Evolutionary conservation across 1,284 basidiomycete genomes (phyloP), one percentile per base, ranked within the genome.

Genomic region (Termitomyces sp.): DNA sequence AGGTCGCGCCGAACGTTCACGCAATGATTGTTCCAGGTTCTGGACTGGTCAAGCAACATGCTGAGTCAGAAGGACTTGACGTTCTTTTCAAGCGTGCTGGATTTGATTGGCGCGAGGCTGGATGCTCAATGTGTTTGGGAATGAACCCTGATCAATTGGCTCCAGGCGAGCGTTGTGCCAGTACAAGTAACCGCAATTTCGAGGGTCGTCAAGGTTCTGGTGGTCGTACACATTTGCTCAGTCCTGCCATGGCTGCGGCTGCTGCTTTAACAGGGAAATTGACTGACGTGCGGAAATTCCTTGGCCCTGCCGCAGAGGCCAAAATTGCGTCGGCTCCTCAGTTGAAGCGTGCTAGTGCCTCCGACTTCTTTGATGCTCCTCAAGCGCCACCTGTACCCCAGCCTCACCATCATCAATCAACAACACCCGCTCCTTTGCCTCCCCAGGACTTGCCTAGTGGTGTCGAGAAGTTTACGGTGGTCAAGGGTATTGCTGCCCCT

Each of bases 1-100:
- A 88, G 68, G 89, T 97, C 50, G 84, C 93, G 19, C 73, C 83
- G 17, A 81, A 82, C 60, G 84, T 98, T 31, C 79, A 92, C 59
- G 94, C 93, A 7, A 97, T 98, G 94, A 81, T 98, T 61, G 95
- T 98, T 36, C 95, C 94, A 5, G 94, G 95, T 34, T 98, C 95
- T 3, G 95, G 94, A 56, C 72, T 98, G 46, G 86, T 98, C 69
- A 98, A 96, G 72, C 86, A 94, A 67, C 95, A 97, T 67, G 93
- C 95, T 13, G 94, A 98, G 73, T 89, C 86, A 26, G 94, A 98
- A 67, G 94, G 94, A 39, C 79, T 98, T 57, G 94, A 97, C 66
- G 81, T 80, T 53, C 78, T 98, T 65, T 95, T 98, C 80, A 93
- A 87, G 71, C 89, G 92, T 50, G 94, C 94, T 28, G 95, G 95